Evolutionary conservation across 352 stramenopile genomes (phyloP).

Genomic region (Globisporangium iwayamae): DNA sequence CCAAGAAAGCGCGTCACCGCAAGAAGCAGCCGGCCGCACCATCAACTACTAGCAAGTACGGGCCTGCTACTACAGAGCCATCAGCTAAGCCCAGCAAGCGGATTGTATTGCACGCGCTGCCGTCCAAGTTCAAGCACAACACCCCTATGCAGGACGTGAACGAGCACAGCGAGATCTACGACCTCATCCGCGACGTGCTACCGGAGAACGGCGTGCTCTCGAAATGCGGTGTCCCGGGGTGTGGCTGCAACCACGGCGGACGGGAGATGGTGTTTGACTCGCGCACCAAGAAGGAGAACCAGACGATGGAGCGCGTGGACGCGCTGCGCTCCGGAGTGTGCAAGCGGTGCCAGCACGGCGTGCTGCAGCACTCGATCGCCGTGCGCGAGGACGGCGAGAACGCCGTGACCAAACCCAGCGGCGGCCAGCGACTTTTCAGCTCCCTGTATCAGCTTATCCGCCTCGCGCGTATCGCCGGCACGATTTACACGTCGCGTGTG

Average conservation of each 20-base stretch:
- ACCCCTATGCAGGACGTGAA: conserved; percentile 19
- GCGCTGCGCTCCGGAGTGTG: conserved; percentile 38
- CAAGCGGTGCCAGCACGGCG: conserved; percentile 63
- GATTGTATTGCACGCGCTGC: conserved; percentile 18
- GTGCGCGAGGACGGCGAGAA: conserved; percentile 30
- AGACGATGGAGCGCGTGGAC: conserved; percentile 20
- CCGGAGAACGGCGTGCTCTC: conserved; percentile 47
- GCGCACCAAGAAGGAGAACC: conserved; percentile 21
- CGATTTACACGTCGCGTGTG: conserved; percentile 56
- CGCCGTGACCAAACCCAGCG: conserved; percentile 31
- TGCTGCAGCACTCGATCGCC: conserved; percentile 60
- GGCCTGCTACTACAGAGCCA: neutral
- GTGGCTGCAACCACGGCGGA: conserved; percentile 45
- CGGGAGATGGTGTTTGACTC: conserved; percentile 29
- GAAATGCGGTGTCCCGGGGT: conserved; percentile 61
- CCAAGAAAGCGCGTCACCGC: conserved; percentile 44
- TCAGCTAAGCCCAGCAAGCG: conserved; percentile 6
- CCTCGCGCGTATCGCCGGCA: conserved; percentile 43
- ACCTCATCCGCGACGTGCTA: conserved; percentile 42
- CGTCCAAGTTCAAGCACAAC: conserved; percentile 17
- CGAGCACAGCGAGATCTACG: conserved; percentile 38
- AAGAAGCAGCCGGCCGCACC: conserved; percentile 25
- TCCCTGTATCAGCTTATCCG: conserved; percentile 58
- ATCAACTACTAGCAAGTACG: conserved; percentile 15
- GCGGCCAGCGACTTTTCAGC: conserved; percentile 59